phyloP scores from a whole-genome alignment of 2,329 filamentous ascomycete species.

The Leptographium radiaticola region DNA sequence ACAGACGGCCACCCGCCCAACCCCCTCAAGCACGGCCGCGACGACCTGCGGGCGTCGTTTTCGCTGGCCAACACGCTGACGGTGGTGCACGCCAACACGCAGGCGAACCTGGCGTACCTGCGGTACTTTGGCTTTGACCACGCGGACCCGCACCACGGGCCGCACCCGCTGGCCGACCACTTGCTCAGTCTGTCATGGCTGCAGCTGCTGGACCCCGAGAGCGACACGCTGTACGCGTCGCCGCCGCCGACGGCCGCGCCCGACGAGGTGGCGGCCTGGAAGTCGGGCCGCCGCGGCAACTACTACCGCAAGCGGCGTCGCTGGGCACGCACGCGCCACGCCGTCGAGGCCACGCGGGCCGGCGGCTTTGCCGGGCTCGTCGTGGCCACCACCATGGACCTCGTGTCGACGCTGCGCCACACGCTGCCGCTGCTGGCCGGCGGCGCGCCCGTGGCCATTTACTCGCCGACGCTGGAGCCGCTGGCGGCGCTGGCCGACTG shows the following conservation, averaged over 20 bases:
- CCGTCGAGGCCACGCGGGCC: constrained; percentile 60
- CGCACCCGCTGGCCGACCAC: constrained; percentile 71
- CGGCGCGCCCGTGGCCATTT: constrained; percentile 75
- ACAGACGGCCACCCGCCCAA: neutral
- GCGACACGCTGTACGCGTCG: constrained; percentile 60
- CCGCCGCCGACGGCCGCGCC: constrained; percentile 47
- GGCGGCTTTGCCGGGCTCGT: constrained; percentile 77
- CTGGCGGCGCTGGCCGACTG: constrained; percentile 66
- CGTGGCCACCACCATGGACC: constrained; percentile 72
- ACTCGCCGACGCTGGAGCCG: constrained; percentile 69
- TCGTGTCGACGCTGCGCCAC: constrained; percentile 59
- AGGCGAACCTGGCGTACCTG: constrained; percentile 77
- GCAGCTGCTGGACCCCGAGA: constrained; percentile 65
- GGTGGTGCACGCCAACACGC: constrained; percentile 65
- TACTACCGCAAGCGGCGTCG: constrained; percentile 83
- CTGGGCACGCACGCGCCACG: constrained; percentile 58
- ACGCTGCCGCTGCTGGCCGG: constrained; percentile 69
- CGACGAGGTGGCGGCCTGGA: constrained; percentile 54
- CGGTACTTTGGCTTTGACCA: constrained; percentile 82
- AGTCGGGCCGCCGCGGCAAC: constrained; percentile 67
- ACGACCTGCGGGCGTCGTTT: constrained; percentile 51
- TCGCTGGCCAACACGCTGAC: constrained; percentile 65
- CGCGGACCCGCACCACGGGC: constrained; percentile 46
- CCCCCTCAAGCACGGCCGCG: constrained; percentile 15
- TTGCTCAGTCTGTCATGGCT: constrained; percentile 84